These are phyloP conservation scores for Rugonectria rugulosa DNA, from an alignment of 2,329 filamentous ascomycete species.

Conservation along the genomic window DNA sequence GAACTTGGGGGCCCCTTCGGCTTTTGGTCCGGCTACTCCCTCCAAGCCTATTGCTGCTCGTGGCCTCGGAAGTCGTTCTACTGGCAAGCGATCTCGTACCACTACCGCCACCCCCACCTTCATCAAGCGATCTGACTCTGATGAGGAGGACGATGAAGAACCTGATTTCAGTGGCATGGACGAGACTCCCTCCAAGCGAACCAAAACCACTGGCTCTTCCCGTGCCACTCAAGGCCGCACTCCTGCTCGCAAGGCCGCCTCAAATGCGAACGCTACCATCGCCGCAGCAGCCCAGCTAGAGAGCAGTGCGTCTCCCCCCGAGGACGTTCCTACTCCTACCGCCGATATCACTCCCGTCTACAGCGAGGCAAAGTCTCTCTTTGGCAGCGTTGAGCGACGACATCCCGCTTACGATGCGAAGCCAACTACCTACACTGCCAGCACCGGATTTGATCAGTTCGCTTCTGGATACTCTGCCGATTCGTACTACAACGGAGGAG, in stretches of 20 bases:
- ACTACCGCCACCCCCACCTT: slow-evolving; percentile 19
- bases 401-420: slow-evolving; percentile 7
- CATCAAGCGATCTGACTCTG: slow-evolving; percentile 39
- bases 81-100: slow-evolving; percentile 36
- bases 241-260: slow-evolving; percentile 43
- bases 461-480: neutral
- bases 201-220: slow-evolving; percentile 34
- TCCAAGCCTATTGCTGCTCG: slow-evolving; percentile 38
- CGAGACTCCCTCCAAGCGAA: slow-evolving; percentile 49
- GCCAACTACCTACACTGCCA: neutral
- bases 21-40: slow-evolving; percentile 40
- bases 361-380: slow-evolving; percentile 21
- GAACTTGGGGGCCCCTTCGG: slow-evolving; percentile 34
- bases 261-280: slow-evolving; percentile 45
- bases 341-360: neutral
- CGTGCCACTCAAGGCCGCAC: slow-evolving; percentile 36
- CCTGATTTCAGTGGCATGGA: slow-evolving; percentile 44
- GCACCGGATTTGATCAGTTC: neutral
- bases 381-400: slow-evolving; percentile 33
- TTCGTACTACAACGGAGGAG: slow-evolving; percentile 12
- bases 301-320: slow-evolving; percentile 39
- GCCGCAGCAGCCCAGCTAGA: slow-evolving; percentile 40
- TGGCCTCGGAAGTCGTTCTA: slow-evolving; percentile 32
- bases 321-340: slow-evolving; percentile 23
- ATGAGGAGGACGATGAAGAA: slow-evolving; percentile 41